phyloP scores from a whole-genome alignment of 2,329 filamentous ascomycete genomes.

The Colletotrichum sp. region DNA sequence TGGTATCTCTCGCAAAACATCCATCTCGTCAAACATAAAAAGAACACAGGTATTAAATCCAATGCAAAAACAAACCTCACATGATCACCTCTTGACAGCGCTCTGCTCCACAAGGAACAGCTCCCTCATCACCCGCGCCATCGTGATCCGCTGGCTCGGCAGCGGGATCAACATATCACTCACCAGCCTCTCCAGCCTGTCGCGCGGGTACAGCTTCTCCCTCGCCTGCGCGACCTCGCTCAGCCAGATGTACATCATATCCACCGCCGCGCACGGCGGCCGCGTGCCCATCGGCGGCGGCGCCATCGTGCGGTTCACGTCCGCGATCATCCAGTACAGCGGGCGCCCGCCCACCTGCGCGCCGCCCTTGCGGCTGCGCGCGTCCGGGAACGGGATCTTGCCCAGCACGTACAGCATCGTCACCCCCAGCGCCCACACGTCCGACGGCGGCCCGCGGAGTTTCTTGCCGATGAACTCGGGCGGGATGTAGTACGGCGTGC shows the following conservation, averaged over 20 bases:
- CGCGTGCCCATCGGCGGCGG: slow-evolving; percentile 34
- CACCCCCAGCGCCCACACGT: slow-evolving; percentile 65
- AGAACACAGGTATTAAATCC: not conserved
- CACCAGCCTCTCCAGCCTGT: slow-evolving; percentile 57
- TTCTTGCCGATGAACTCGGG: slow-evolving; percentile 64
- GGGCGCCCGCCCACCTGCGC: slow-evolving; percentile 31
- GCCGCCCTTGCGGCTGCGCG: slow-evolving; percentile 46
- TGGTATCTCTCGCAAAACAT: slow-evolving; percentile 22
- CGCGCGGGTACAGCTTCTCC: slow-evolving; percentile 47
- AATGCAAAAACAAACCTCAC: not conserved
- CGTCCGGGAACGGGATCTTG: slow-evolving; percentile 61
- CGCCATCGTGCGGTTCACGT: slow-evolving; percentile 49
- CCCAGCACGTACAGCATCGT: slow-evolving; percentile 65
- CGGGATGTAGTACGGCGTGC: slow-evolving; percentile 66
- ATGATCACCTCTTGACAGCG: not conserved
- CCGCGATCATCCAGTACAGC: slow-evolving; percentile 64
- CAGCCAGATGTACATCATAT: slow-evolving; percentile 63
- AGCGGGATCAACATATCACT: slow-evolving; percentile 59
- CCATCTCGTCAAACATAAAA: not conserved
- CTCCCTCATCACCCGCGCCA: slow-evolving; percentile 54
- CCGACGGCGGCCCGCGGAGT: slow-evolving; percentile 57
- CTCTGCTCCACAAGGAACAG: slow-evolving; percentile 31
- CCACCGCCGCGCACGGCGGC: slow-evolving; percentile 36
- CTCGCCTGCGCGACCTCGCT: slow-evolving; percentile 55
- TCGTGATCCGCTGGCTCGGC: slow-evolving; percentile 57